Percentiles rank a stretch among this genome's conserved stretches.
These are phyloP conservation scores for Auricularia heimuer DNA, from an alignment of 768 basidiomycete genomes.

Conservation along the genomic window DNA sequence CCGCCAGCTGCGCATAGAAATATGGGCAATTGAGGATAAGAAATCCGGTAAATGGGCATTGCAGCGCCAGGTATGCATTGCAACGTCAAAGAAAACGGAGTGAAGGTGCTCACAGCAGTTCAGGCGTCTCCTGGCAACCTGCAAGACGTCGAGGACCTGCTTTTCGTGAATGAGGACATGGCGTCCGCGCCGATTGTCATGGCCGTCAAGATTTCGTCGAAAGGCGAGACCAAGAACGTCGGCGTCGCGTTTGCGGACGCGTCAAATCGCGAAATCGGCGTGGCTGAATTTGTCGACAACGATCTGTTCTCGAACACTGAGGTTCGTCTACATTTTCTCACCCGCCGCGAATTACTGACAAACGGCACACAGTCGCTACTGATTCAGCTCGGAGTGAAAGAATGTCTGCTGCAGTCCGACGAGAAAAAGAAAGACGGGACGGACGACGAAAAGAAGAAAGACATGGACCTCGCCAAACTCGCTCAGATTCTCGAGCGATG, in stretches of 20 bases:
- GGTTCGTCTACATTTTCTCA: slow-evolving; percentile 29
- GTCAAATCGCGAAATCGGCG: slow-evolving; percentile 72
- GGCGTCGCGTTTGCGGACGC: slow-evolving; percentile 92
- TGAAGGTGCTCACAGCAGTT: slow-evolving; percentile 15
- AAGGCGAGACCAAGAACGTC: slow-evolving; percentile 59
- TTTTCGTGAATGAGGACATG: slow-evolving; percentile 77
- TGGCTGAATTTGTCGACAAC: slow-evolving; percentile 87
- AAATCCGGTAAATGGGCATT: slow-evolving; percentile 66
- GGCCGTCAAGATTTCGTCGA: slow-evolving; percentile 63
- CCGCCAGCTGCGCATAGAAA: slow-evolving; percentile 86
- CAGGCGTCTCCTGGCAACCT: slow-evolving; percentile 70
- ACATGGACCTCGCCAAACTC: slow-evolving; percentile 82
- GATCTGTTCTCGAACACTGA: slow-evolving; percentile 94
- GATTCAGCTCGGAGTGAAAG: slow-evolving; percentile 96
- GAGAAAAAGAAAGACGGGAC: slow-evolving; percentile 79
- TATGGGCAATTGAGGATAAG: slow-evolving; percentile 76
- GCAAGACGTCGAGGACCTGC: slow-evolving; percentile 52
- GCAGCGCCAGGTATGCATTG: slow-evolving; percentile 58
- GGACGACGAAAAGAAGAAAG: slow-evolving; percentile 59
- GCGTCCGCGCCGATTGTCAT: slow-evolving; percentile 79
- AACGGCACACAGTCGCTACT: slow-evolving; percentile 59
- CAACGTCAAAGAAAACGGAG: neutral
- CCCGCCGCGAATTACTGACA: too few species aligned
- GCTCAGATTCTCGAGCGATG: slow-evolving; percentile 83
- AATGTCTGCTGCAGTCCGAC: slow-evolving; percentile 80